Evolutionary conservation across 768 basidiomycete genomes (phyloP).

Genomic region (Lactifluus hygrophoroides): DNA sequence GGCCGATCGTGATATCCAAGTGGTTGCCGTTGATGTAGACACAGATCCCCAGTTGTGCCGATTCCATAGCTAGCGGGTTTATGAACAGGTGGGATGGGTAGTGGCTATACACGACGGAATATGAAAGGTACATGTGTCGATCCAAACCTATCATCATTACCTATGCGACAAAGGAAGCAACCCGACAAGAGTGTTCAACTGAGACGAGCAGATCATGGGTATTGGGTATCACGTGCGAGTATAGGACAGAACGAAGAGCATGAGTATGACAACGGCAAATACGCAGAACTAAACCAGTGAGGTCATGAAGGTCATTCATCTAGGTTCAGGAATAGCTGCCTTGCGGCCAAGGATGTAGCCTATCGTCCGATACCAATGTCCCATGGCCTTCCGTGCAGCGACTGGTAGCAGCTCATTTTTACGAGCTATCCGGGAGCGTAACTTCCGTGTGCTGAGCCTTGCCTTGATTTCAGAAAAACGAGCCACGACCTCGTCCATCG

Average conservation of each 20-base stretch:
- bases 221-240: too few relatives aligned
- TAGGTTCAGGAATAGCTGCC: too few relatives aligned
- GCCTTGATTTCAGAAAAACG: neutral
- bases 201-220: neutral
- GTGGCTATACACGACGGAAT: too few relatives aligned
- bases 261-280: neutral
- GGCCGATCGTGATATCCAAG: too few relatives aligned
- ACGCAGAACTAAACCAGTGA: neutral
- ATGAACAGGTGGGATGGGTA: too few relatives aligned
- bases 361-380: neutral
- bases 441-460: neutral
- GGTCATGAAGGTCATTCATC: neutral
- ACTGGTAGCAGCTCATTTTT: neutral
- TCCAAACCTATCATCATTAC: too few relatives aligned
- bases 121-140: too few relatives aligned
- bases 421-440: too few relatives aligned
- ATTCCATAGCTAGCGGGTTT: too few relatives aligned
- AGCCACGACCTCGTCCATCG: conserved; percentile 26
- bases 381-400: neutral
- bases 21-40: too few relatives aligned
- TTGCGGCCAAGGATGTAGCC: neutral
- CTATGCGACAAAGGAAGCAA: neutral
- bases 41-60: too few relatives aligned
- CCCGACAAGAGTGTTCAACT: neutral
- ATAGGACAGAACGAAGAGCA: neutral